Conservation (phyloP, 768 basidiomycete genomes). For the Macrolepiota fuliginosa region DNA sequence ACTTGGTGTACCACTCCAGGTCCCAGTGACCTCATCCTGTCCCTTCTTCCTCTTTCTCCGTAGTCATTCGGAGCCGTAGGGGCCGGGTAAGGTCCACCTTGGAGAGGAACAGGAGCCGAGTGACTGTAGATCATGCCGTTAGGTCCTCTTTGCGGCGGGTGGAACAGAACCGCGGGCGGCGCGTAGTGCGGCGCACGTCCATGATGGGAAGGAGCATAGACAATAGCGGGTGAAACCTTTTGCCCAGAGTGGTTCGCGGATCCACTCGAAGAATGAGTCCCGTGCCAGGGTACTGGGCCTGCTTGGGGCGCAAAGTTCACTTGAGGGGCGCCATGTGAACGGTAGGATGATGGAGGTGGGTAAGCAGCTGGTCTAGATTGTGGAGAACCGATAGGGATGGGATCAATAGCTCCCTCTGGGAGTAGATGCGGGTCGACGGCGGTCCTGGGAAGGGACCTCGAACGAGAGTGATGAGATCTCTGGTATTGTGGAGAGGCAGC, state of each 20-base stretch:
- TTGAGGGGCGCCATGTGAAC: slow-evolving; percentile 21
- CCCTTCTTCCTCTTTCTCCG: slow-evolving; percentile 24
- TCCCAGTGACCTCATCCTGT: slow-evolving; percentile 18
- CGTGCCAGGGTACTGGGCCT: slow-evolving; percentile 4
- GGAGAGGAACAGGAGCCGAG: slow-evolving; percentile 51
- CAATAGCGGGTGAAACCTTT: slow-evolving; percentile 32
- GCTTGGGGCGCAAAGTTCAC: slow-evolving; percentile 22
- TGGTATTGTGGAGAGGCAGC: slow-evolving; percentile 29
- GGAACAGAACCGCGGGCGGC: slow-evolving; percentile 58
- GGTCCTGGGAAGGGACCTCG: slow-evolving; percentile 44
- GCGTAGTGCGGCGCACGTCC: slow-evolving; percentile 49
- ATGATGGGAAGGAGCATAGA: slow-evolving; percentile 56
- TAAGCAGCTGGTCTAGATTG: slow-evolving; percentile 23
- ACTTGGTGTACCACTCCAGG: slow-evolving; percentile 15
- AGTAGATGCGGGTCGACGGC: slow-evolving; percentile 25
- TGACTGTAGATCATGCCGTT: slow-evolving; percentile 69
- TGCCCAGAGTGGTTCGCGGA: slow-evolving; percentile 11
- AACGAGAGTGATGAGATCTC: slow-evolving; percentile 31
- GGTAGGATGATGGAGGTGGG: slow-evolving; percentile 13
- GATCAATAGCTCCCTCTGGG: slow-evolving; percentile 23
- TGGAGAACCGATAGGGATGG: slow-evolving; percentile 23
- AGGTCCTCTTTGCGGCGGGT: slow-evolving; percentile 49
- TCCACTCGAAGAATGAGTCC: not conserved
- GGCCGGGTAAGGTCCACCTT: slow-evolving; percentile 26
- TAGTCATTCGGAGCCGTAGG: slow-evolving; percentile 42